These are phyloP conservation scores for Chernovozyma aurita DNA, from an alignment of 1,139 yeast species.

Conservation along the genomic window DNA sequence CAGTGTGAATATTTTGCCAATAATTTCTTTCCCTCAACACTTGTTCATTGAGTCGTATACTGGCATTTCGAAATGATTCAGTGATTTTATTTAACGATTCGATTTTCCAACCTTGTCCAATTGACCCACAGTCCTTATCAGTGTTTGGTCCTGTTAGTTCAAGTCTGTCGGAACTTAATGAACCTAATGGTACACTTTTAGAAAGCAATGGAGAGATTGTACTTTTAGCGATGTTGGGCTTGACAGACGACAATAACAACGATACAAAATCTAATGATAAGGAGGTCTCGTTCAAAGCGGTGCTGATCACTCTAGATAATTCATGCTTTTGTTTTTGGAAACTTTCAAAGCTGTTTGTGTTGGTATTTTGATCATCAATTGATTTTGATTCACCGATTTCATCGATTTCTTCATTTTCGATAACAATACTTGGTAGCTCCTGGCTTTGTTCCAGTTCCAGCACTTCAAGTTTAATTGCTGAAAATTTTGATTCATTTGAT, in stretches of 20 bases:
- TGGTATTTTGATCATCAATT: not conserved
- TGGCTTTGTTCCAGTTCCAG: not conserved
- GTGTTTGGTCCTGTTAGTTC: constrained; percentile 18
- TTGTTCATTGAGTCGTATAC: constrained; percentile 48
- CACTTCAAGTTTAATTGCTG: constrained; percentile 1
- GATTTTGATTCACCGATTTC: constrained; percentile 5
- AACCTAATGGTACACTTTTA: constrained; percentile 74
- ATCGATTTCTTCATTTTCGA: constrained; percentile 3
- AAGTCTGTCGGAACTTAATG: constrained; percentile 66
- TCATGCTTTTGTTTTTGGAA: constrained; percentile 56
- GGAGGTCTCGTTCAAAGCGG: constrained; percentile 86
- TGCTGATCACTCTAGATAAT: constrained; percentile 50
- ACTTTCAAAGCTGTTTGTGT: constrained; percentile 33
- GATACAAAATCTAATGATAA: constrained; percentile 85
- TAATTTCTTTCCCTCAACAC: constrained; percentile 62
- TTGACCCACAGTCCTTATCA: constrained; percentile 29
- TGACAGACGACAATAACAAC: constrained; percentile 68
- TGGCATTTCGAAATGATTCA: constrained; percentile 46
- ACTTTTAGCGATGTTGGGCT: constrained; percentile 80
- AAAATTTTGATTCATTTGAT: not conserved
- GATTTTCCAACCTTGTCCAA: constrained; percentile 85
- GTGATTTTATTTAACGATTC: constrained; percentile 61
- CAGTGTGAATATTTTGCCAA: constrained; percentile 61
- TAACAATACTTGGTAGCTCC: not conserved
- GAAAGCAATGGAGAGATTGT: constrained; percentile 87